Conservation (phyloP, 495 filamentous ascomycete species). For the Peziza echinospora region DNA sequence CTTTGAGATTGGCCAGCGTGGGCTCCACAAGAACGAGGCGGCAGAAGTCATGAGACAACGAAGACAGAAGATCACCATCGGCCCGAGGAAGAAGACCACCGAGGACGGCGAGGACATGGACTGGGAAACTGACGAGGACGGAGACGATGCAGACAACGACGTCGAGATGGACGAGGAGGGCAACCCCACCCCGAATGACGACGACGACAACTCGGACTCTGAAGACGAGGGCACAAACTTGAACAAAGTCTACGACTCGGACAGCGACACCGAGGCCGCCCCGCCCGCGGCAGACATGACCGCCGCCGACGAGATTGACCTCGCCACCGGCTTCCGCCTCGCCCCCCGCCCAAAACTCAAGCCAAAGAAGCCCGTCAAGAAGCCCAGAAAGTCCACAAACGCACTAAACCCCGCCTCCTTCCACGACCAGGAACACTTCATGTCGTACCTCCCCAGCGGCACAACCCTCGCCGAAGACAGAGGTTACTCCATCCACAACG, state of each 20-base stretch:
- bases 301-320: constrained; percentile 47
- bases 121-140: constrained; percentile 20
- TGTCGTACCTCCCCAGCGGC: constrained; percentile 64
- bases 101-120: constrained; percentile 14
- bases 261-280: constrained; percentile 46
- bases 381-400: constrained; percentile 9
- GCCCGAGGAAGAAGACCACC: constrained; percentile 12
- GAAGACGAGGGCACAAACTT: constrained; percentile 27
- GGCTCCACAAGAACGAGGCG: constrained; percentile 41
- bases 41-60: constrained; percentile 58
- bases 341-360: constrained; percentile 18
- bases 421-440: constrained; percentile 76
- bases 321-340: constrained; percentile 66
- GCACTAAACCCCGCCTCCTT: constrained; percentile 29
- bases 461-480: constrained; percentile 64
- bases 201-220: constrained; percentile 23
- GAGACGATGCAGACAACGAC: constrained; percentile 15
- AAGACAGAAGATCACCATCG: constrained; percentile 35
- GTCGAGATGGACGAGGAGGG: constrained; percentile 17
- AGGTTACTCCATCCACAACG: constrained; percentile 67
- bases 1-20: constrained; percentile 68
- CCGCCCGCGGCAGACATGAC: constrained; percentile 60
- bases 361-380: constrained; percentile 2
- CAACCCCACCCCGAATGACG: constrained; percentile 18
- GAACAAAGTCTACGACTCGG: constrained; percentile 13